phyloP scores from a whole-genome alignment of 257 asterid species.

The Solanum corneliomulleri region DNA sequence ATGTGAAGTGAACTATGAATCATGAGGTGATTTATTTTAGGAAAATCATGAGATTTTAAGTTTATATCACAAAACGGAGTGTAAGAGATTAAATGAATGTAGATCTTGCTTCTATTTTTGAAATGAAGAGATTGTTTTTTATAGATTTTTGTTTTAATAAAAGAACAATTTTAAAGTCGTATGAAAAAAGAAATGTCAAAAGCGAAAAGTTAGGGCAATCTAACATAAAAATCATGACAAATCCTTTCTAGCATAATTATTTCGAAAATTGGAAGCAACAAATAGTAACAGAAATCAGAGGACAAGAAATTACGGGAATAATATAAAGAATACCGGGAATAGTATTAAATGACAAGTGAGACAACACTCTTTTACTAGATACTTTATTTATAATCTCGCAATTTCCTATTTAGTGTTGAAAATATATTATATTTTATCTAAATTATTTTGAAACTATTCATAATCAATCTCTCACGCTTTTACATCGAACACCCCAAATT shows the following conservation, averaged over 20 bases:
- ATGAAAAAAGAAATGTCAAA: background rate
- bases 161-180: background rate
- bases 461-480: background rate
- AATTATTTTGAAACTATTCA: background rate
- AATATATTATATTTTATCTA: background rate
- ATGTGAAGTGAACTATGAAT: background rate
- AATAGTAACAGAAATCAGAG: background rate
- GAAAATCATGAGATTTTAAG: background rate
- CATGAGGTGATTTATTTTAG: background rate
- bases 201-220: background rate
- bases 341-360: background rate
- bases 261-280: background rate
- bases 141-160: background rate
- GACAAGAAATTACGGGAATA: background rate
- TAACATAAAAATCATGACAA: background rate
- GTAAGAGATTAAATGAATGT: background rate
- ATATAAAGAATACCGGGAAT: background rate
- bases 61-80: background rate
- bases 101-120: background rate
- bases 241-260: too few species aligned
- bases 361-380: background rate
- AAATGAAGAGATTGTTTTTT: background rate
- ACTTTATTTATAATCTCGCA: background rate
- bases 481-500: background rate
- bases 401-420: background rate